Evolutionary conservation across 2,329 filamentous ascomycete genomes (phyloP), one percentile per base, ranked within the genome.

Genomic region (Neonectria coccinea): DNA sequence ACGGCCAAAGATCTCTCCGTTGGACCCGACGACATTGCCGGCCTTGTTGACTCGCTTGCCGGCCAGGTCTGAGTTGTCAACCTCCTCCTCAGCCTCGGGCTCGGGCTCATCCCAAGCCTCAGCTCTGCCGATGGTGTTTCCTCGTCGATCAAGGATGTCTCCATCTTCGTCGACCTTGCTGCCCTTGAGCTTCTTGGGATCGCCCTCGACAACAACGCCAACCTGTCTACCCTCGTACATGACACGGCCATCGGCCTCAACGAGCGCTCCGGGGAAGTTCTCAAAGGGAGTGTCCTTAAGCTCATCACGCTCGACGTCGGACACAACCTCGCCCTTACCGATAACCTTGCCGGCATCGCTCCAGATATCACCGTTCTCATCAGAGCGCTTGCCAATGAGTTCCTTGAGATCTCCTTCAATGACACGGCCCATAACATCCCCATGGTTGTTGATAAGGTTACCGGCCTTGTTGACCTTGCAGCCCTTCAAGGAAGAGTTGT

Each of bases 141-240:
- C 87, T 74, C 92, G 93, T 77, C 89, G 89, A 81, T 96, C 93
- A 60, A 92, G 83, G 31, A 97, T 89, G 64, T 96, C 92, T 42
- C 93, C 93, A 67, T 97, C 92, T 65, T 92, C 90, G 62, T 96
- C 93, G 18, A 96, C 92, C 8, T 84, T 74, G 54, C 92, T 90
- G 18, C 93, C 93, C 42, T 90, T 87, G 1, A 97, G 85, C 58
- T 84, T 82, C 84, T 93, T 93, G 33, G 85, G 77, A 59, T 96
- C 91, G 4, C 92, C 93, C 52, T 89, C 86, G 6, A 86, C 93
- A 55, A 96, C 91, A 22, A 91, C 84, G 67, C 39, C 39, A 9
- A 42, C 39, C 3, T 42, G 39, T 16, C 18, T 18, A 8, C 39
- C 39, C 39, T 42, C 39, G n/a, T 20, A 42, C n/a, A 42, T 8